These are phyloP conservation scores for Puccinia horiana DNA, from an alignment of 1,284 basidiomycete genomes.

Conservation along the genomic window DNA sequence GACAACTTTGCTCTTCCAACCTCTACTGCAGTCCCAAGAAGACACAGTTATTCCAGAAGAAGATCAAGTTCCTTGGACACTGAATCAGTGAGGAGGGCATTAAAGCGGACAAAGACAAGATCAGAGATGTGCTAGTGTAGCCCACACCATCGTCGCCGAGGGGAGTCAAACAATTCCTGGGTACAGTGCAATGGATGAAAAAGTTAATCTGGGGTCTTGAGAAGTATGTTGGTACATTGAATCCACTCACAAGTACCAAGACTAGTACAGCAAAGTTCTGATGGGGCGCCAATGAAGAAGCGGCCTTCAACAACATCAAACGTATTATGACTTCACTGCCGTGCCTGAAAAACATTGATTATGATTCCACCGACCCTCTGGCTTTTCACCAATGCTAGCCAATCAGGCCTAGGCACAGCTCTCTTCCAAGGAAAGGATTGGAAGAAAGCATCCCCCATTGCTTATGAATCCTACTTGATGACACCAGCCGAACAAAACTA, in stretches of 20 bases:
- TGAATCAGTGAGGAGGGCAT: conserved; percentile 5
- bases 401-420: conserved; percentile 38
- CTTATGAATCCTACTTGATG: conserved; percentile 49
- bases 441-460: conserved; percentile 43
- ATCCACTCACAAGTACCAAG: background rate
- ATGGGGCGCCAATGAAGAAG: conserved; percentile 33
- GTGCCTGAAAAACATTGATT: conserved; percentile 58
- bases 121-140: background rate
- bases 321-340: no score
- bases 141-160: background rate
- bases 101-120: background rate
- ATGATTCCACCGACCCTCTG: conserved; percentile 52
- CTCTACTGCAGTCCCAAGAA: background rate
- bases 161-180: conserved; percentile 56
- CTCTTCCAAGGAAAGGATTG: conserved; percentile 48
- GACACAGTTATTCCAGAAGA: conserved; percentile 1
- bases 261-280: background rate
- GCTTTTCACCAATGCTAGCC: conserved; percentile 49
- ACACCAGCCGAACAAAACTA: conserved; percentile 50
- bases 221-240: background rate
- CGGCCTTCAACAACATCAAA: conserved; percentile 60
- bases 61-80: conserved; percentile 22
- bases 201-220: background rate
- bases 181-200: background rate
- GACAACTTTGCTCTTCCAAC: background rate